Evolutionary conservation across 2,329 filamentous ascomycete genomes (phyloP), one percentile per base, ranked within the genome.

Genomic region (Trichothecium roseum): DNA sequence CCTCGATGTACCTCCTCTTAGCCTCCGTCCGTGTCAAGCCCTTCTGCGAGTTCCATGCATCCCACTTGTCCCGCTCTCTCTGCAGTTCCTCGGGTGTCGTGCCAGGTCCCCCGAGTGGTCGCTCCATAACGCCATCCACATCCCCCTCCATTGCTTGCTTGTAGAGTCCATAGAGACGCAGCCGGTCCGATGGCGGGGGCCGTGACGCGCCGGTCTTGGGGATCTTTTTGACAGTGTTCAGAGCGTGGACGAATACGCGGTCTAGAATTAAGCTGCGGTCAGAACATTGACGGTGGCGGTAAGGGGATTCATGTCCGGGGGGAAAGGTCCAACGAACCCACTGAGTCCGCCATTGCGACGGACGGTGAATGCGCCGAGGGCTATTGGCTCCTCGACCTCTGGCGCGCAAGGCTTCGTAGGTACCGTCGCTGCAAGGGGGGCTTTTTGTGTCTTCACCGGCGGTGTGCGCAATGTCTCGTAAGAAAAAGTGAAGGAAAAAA

Each of bases 121-220:
- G 75, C 50, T 89, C 81, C 81, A 95, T 93, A 34, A 96, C 86
- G 33, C 85, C 84, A 47, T 91, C 84, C 24, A 96, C 88, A 59
- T 98, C 86, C 33, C 91, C 91, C 66, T 98, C 88, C 91, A 96
- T 96, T 42, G 87, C 87, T 62, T 98, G 91, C 57, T 98, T 98
- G 67, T 98, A 98, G 46, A 98, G 72, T 44, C 91, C 91, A 80
- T 98, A 98, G 42, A 98, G 81, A 39, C 84, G 83, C 48, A 98
- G 70, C 39, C 91, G 81, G 53, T 93, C 88, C 41, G 73, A 68
- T 3, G 87, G 76, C 32, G 91, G 91, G 31, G 91, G 91, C 42
- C 91, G 82, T 43, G 85, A 78, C 35, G 86, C 86, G 43, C 91
- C 89, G 14, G 88, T 94, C 54, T 91, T 89, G 48, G 84, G 84